phyloP scores from a whole-genome alignment of 495 filamentous ascomycete genomes.

The Lasiosphaeria ovina region DNA sequence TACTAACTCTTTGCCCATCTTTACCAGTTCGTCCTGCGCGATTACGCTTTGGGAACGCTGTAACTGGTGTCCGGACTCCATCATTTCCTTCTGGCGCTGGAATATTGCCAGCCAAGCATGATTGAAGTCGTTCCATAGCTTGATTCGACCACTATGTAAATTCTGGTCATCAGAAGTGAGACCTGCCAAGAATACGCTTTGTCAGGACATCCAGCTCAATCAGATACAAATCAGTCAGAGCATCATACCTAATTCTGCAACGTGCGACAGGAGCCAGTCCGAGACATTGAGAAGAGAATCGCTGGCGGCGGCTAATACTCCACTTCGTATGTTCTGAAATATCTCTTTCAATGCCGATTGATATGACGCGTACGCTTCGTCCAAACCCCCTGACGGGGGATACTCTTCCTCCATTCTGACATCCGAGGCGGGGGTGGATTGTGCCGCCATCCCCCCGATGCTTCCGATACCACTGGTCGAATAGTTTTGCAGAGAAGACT shows the following conservation, averaged over 20 bases:
- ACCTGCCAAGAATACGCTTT: conserved; percentile 25
- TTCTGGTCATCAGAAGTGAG: conserved; percentile 66
- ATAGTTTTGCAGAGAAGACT: conserved; percentile 47
- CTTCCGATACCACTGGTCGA: conserved; percentile 38
- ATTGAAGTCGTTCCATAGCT: conserved; percentile 94
- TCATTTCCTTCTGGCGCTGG: conserved; percentile 81
- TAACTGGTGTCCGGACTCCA: conserved; percentile 58
- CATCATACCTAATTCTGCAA: conserved; percentile 75
- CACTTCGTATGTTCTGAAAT: conserved; percentile 71
- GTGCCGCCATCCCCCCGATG: conserved; percentile 41
- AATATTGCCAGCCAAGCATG: conserved; percentile 86
- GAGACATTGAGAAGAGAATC: conserved; percentile 74
- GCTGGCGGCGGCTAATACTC: conserved; percentile 71
- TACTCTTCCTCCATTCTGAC: conserved; percentile 46
- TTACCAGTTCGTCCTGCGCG: conserved; percentile 64
- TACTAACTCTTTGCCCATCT: conserved; percentile 78
- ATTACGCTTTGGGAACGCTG: conserved; percentile 65
- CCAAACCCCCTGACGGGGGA: conserved; percentile 36
- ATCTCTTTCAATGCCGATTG: conserved; percentile 69
- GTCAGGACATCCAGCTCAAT: conserved; percentile 11
- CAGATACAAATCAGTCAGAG: conserved; percentile 22
- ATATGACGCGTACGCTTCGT: conserved; percentile 72
- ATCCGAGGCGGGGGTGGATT: conserved; percentile 39
- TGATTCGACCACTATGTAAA: conserved; percentile 66
- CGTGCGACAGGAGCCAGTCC: conserved; percentile 80